Evolutionary conservation across 148 eudicot species (phyloP), one percentile per base, ranked within the genome.

Genomic region (Selenicereus undatus): DNA sequence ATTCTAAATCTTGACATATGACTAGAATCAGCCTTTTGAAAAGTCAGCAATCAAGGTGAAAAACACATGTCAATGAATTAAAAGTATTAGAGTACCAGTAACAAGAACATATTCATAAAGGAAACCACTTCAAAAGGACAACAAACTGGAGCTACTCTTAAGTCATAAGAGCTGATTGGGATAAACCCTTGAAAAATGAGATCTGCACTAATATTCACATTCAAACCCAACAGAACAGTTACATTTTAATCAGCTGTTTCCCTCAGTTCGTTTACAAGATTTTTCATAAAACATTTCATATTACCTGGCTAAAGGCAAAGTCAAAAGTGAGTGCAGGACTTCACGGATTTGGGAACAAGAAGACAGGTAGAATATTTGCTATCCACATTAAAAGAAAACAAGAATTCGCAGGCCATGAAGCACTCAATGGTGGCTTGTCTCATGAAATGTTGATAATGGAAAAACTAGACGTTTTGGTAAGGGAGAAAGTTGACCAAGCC

Each of bases 101-200:
- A 27, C 54, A 29, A 77, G 29, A 81, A 51, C 30, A 81, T 70
- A 77, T 72, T 72, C 65, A 60, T 32, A 50, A 50, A 74, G 62
- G 1, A n/a, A 70, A 71, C 7, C 21, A 18, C 13, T 26, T 74
- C 24, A 14, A 20, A 48, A 24, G 77, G 50, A 50, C 77, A 74
- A 50, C 77, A 74, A 48, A 29, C 22, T 45, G 35, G 13, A 11
- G 3, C 58, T 11, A 17, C 14, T 24, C 43, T 5, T 58, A 69
- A 50, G 78, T 62, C 7, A 17, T 0, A 45, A 73, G 70, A 36
- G 24, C 48, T 45, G 77, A 27, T 30, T 17, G 27, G 18, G 17
- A 12, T 58, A 18, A 39, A 29, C 27, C 56, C 69, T 66, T 48
- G 45, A 69, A 76, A 45, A 82, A 39, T 29, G 73, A 73, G 51